Evolutionary conservation across 352 stramenopile genomes (phyloP).

Genomic region (Phytopythium mirpurense): DNA sequence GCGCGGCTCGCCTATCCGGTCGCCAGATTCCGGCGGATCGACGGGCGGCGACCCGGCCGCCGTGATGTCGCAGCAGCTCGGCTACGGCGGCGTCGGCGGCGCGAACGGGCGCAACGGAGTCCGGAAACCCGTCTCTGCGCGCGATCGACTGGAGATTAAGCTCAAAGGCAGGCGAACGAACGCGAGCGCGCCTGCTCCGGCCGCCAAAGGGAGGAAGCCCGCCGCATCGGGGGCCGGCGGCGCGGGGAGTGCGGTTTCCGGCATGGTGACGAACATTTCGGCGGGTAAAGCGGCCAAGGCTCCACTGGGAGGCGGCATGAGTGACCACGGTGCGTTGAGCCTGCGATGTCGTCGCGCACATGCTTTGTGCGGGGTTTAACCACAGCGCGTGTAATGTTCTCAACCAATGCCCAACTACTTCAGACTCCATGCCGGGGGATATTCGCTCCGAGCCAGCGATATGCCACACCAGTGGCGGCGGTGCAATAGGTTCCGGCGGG

Average conservation of each 20-base stretch:
- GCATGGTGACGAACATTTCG: constrained; percentile 57
- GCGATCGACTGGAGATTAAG: constrained; percentile 71
- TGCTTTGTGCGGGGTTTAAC: not conserved
- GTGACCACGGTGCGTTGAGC: constrained; percentile 7
- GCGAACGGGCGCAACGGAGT: constrained; percentile 1
- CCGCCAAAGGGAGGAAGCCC: constrained; percentile 27
- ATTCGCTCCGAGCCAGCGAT: not conserved
- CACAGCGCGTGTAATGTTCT: too few relatives aligned
- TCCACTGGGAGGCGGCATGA: not conserved
- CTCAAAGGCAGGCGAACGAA: constrained; percentile 51
- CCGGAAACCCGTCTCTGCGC: constrained; percentile 62
- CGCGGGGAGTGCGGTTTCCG: not conserved
- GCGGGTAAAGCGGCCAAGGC: constrained; percentile 43
- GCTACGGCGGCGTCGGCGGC: not conserved
- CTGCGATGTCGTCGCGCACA: constrained; percentile 7
- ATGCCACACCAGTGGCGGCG: not conserved
- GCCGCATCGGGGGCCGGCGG: not conserved
- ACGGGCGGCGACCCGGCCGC: constrained; percentile 10
- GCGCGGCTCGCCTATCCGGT: constrained; percentile 58
- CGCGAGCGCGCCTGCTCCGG: constrained; percentile 6
- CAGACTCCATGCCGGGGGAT: constrained; percentile 4
- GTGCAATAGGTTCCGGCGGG: not conserved
- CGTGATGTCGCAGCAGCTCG: constrained; percentile 6
- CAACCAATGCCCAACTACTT: too few relatives aligned
- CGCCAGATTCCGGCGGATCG: constrained; percentile 37